Evolutionary conservation across 371 early-diverging fungal genomes (phyloP).

Genomic region (Mortierella sp.): DNA sequence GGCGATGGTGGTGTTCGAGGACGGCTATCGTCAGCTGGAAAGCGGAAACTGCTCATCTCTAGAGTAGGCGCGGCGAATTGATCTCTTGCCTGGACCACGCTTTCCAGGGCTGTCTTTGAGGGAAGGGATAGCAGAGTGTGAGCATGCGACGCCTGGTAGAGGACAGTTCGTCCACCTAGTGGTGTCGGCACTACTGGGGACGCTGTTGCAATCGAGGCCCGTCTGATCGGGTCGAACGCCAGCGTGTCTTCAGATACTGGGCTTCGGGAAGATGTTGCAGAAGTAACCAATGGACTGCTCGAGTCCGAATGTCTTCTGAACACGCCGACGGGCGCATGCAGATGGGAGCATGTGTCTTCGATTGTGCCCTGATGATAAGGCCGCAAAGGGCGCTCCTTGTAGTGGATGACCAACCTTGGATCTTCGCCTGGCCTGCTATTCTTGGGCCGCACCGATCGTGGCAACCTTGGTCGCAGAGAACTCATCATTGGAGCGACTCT

Average conservation of each 20-base stretch:
- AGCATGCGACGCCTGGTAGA: conserved; percentile 37
- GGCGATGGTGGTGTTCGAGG: conserved; percentile 19
- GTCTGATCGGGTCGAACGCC: conserved; percentile 21
- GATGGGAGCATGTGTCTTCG: conserved; percentile 44
- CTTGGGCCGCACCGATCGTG: conserved; percentile 4
- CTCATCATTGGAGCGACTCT: no score
- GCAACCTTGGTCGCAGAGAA: no score
- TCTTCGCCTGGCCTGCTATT: not conserved
- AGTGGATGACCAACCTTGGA: conserved; percentile 13
- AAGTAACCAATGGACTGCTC: conserved; percentile 2
- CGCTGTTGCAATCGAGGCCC: conserved; percentile 41
- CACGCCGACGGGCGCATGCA: conserved; percentile 4
- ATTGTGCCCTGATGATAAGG: conserved; percentile 31
- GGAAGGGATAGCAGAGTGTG: conserved; percentile 40
- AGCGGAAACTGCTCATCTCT: conserved; percentile 40
- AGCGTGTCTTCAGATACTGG: conserved; percentile 19
- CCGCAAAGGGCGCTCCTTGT: conserved; percentile 18
- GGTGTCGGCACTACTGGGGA: conserved; percentile 31
- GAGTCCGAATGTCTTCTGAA: conserved; percentile 38
- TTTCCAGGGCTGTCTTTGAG: conserved; percentile 1
- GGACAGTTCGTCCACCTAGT: conserved; percentile 28
- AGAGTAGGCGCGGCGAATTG: conserved; percentile 7
- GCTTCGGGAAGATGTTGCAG: not conserved
- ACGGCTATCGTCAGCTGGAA: conserved; percentile 22
- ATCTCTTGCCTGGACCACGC: not conserved